Percentiles rank a stretch among this genome's conserved stretches.
phyloP scores from a whole-genome alignment of 2,329 filamentous ascomycete species.

The Sporothrix dimorphospora region DNA sequence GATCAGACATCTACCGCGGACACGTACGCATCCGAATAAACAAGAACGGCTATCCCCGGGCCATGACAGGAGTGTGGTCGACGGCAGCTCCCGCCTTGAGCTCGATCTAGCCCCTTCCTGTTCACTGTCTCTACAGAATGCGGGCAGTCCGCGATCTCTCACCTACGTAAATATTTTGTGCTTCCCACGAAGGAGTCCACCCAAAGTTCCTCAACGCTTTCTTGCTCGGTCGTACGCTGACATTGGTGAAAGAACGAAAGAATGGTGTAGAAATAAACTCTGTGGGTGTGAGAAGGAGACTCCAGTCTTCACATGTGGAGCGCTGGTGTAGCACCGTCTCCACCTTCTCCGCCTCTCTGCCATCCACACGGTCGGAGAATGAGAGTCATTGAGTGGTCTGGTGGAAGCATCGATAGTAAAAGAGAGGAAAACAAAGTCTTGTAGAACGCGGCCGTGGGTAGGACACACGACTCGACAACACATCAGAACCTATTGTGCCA shows the following conservation, averaged over 20 bases:
- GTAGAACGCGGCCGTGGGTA: not conserved
- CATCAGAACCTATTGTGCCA: not conserved
- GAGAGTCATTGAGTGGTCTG: slow-evolving; percentile 3
- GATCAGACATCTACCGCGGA: too few species aligned
- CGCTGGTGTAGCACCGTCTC: not conserved
- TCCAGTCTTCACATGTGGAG: too few species aligned
- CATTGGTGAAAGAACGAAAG: not conserved
- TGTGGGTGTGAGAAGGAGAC: not conserved
- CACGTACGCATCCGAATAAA: too few species aligned
- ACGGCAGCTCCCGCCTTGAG: too few species aligned
- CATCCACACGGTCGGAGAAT: slow-evolving; percentile 10
- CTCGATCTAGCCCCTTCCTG: too few species aligned
- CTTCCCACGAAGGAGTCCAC: not conserved
- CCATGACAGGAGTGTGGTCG: too few species aligned
- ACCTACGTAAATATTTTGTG: too few species aligned
- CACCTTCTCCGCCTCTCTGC: not conserved
- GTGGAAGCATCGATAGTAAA: too few species aligned
- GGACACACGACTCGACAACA: not conserved
- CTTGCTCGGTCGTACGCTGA: slow-evolving; percentile 8
- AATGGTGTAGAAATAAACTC: not conserved
- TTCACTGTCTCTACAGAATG: too few species aligned
- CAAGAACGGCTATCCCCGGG: too few species aligned
- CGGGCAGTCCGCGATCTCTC: too few species aligned
- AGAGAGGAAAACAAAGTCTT: too few species aligned
- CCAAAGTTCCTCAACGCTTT: not conserved